Evolutionary conservation across 306 rosid genomes (phyloP), one percentile per base, ranked within the genome.

Genomic region (Medicago lupulina): DNA sequence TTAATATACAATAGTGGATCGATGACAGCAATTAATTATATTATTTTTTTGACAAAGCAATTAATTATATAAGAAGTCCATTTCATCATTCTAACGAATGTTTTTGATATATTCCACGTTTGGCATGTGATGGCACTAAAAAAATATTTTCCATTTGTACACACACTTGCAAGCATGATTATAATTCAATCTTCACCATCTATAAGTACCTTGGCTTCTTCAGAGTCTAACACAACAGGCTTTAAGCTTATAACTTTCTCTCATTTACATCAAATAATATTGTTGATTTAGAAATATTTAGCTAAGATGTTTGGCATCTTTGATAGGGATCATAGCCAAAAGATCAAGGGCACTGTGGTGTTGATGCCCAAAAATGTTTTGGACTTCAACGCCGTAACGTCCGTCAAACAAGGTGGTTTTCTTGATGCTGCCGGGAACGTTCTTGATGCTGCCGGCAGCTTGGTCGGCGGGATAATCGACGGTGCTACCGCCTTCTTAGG

Each of bases 361-460:
- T 66, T 66, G 51, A 66, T 66, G 71, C 71, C 71, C 34, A 40
- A 66, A 25, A 66, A 66, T 66, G 71, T 66, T 28, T 66, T 66
- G 71, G 71, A 66, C 71, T 66, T 66, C 71, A 40, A 66, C 17
- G n/a, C 9, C 11, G 46, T 66, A 18, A 6, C 71, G 0, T 18
- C 53, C 1, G 8, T 17, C 10, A 21, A 2, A 5, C 12, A 14
- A 1, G 16, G 2, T 1, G 16, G 53, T 2, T 1, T 66, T 66
- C 31, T 28, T 18, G 71, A 18, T 2, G 34, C 11, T 0, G n/a
- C 6, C 1, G 34, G 2, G 6, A 51, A 8, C 13, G 5, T 40
- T 5, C 0, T 41, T 1, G 40, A 19, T 3, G 16, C 13, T 2
- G 28, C 28, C 2, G 36, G 71, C 51, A 15, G 7, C 12, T 2